Evolutionary conservation across 306 rosid genomes (phyloP), one percentile per base, ranked within the genome.

Genomic region (Glycine latifolia): DNA sequence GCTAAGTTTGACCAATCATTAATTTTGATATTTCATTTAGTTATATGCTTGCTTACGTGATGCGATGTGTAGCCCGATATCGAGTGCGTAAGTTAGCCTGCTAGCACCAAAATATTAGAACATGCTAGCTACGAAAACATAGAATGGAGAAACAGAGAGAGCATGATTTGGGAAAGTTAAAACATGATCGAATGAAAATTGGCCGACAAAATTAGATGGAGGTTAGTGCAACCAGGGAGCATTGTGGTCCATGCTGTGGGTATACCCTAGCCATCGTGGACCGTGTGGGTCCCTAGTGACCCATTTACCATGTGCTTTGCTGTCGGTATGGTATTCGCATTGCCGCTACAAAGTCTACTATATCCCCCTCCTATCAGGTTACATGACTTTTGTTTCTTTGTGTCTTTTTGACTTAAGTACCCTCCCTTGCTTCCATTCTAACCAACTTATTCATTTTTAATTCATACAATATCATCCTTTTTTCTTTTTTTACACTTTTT

Each of bases 291-390:
- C 95, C 46, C 63, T 52, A 48, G 55, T 62, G 56, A 70, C 85
- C 89, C 92, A 90, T 88, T 90, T 81, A 74, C 86, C 82, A 43
- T 83, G 20, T 75, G 82, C 86, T 82, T 88, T 88, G 82, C 76
- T 92, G 97, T 94, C 97, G 97, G 97, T 62, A 70, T 43, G 73
- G 70, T 77, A 79, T 71, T 69, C 84, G 43, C 79, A 35, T 11
- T 80, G 7, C 87, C 73, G 35, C 76, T 61, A 37, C 80, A 49
- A 70, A 55, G 67, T 52, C 66, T 56, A 33, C 67, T 59, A 16
- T 65, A 53, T 65, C 71, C 74, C 72, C 70, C 44, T 49, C 75
- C 8, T 56, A 10, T 5, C 60, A 79, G 61, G 74, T 62, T 33
- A 6, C 33, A 3, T 62, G 47, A 5, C 77, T 41, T 70, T 80